phyloP scores from a whole-genome alignment of 2,329 filamentous ascomycete species.

The Ophiostoma quercus region DNA sequence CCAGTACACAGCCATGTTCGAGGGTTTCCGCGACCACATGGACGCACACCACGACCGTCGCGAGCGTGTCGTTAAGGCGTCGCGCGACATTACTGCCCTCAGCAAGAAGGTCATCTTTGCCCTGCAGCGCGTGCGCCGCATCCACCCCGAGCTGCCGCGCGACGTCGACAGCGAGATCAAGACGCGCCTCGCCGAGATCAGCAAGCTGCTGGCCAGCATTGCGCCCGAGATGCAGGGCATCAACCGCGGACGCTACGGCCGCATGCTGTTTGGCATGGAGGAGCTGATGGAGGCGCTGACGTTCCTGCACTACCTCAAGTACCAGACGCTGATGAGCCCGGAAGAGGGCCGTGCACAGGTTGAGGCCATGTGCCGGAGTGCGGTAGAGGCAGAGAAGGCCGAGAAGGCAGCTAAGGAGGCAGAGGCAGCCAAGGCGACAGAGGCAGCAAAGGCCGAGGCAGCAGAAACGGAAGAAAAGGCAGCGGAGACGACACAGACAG shows the following conservation, averaged over 20 bases:
- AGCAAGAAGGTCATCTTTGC: constrained; percentile 97
- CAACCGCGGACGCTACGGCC: constrained; percentile 76
- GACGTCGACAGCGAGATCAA: constrained; percentile 66
- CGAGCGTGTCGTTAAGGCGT: constrained; percentile 84
- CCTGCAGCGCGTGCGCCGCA: constrained; percentile 66
- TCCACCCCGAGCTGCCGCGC: constrained; percentile 58
- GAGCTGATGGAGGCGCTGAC: constrained; percentile 90
- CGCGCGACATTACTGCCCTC: constrained; percentile 83
- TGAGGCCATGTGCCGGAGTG: constrained; percentile 35
- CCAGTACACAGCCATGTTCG: constrained; percentile 70
- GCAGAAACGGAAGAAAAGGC: background rate
- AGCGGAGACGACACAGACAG: constrained; percentile 25
- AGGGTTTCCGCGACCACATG: constrained; percentile 76
- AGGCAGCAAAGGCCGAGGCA: constrained; percentile 30
- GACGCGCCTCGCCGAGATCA: constrained; percentile 65
- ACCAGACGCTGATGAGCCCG: constrained; percentile 66
- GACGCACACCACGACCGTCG: constrained; percentile 92
- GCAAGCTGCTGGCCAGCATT: constrained; percentile 61
- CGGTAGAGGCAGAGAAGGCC: constrained; percentile 7
- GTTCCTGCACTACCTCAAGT: constrained; percentile 80
- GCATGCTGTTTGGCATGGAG: constrained; percentile 78
- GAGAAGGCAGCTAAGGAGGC: background rate
- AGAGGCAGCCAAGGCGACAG: background rate
- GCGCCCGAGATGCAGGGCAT: constrained; percentile 68
- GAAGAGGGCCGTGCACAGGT: constrained; percentile 52